A percentile compares a stretch with the other conserved stretches of the same genome.
These are phyloP conservation scores for Ilyonectria destructans DNA, from an alignment of 2,329 filamentous ascomycete genomes.

Conservation along the genomic window DNA sequence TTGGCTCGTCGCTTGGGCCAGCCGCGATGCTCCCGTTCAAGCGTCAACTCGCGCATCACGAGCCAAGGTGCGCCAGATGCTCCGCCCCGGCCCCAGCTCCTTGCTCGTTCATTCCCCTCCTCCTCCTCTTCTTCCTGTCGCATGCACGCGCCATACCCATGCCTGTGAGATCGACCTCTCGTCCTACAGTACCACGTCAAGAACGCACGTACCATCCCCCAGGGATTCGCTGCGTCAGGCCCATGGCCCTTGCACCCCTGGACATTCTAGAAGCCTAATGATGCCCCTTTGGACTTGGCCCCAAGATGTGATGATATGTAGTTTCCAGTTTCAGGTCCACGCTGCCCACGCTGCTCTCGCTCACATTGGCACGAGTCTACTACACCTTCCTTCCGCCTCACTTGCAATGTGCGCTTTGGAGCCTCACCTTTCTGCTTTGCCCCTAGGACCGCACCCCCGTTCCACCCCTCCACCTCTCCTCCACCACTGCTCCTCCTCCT, in stretches of 20 bases:
- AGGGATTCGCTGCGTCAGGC: conserved; percentile 32
- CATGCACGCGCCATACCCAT: not conserved
- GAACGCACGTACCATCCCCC: conserved; percentile 22
- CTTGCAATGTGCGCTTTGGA: conserved; percentile 50
- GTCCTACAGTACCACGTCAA: not conserved
- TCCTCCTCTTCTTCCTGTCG: not conserved
- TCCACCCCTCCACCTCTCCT: conserved; percentile 3
- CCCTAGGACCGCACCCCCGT: conserved; percentile 17
- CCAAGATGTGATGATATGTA: conserved; percentile 27
- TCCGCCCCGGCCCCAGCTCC: conserved; percentile 39
- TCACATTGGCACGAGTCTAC: conserved; percentile 41
- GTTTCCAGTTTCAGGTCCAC: conserved; percentile 44
- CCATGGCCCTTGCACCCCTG: conserved; percentile 32
- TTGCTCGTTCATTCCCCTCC: not conserved
- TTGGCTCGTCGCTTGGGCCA: conserved; percentile 16
- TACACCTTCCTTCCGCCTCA: conserved; percentile 44
- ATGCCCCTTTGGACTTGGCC: conserved; percentile 39
- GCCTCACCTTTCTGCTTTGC: conserved; percentile 42
- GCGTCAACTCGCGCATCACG: conserved; percentile 44
- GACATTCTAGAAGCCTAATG: conserved; percentile 47
- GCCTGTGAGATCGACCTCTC: conserved; percentile 8
- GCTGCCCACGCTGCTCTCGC: conserved; percentile 35
- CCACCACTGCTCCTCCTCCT: not conserved
- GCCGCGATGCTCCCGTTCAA: conserved; percentile 20
- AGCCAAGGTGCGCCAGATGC: conserved; percentile 43